phyloP scores from a whole-genome alignment of 768 basidiomycete genomes.

The Russula foetens region DNA sequence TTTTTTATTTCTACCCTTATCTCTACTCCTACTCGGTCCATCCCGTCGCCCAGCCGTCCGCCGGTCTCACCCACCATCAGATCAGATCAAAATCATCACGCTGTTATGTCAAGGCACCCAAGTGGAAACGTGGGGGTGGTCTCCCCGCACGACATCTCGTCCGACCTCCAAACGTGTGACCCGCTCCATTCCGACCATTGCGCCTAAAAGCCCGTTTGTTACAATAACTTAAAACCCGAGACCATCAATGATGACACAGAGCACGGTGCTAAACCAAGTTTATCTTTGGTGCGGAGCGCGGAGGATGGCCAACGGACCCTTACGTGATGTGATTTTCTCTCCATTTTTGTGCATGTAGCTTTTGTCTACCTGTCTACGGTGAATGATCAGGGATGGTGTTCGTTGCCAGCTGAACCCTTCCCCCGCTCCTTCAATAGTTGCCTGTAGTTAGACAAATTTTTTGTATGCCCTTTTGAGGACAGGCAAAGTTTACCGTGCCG shows the following conservation, averaged over 20 bases:
- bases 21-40: too few species aligned
- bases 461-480: not conserved
- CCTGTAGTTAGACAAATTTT: not conserved
- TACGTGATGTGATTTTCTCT: not conserved
- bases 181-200: not conserved
- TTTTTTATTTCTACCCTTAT: too few species aligned
- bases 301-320: too few species aligned
- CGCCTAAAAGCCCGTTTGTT: too few species aligned
- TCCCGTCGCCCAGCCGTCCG: too few species aligned
- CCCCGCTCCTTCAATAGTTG: not conserved
- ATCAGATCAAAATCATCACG: not conserved
- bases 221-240: too few species aligned
- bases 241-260: too few species aligned
- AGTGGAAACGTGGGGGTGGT: not conserved
- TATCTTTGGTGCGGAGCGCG: too few species aligned
- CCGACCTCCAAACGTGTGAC: too few species aligned
- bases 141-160: too few species aligned
- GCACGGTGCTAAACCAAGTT: not conserved
- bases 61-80: too few species aligned
- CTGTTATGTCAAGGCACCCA: not conserved
- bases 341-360: not conserved
- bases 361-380: not conserved
- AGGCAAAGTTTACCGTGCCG: not conserved
- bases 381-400: not conserved
- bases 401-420: not conserved